A percentile compares a stretch with the other conserved stretches of the same genome.
Evolutionary conservation across 2,329 filamentous ascomycete species (phyloP).

Genomic region (Penicillium sp.): DNA sequence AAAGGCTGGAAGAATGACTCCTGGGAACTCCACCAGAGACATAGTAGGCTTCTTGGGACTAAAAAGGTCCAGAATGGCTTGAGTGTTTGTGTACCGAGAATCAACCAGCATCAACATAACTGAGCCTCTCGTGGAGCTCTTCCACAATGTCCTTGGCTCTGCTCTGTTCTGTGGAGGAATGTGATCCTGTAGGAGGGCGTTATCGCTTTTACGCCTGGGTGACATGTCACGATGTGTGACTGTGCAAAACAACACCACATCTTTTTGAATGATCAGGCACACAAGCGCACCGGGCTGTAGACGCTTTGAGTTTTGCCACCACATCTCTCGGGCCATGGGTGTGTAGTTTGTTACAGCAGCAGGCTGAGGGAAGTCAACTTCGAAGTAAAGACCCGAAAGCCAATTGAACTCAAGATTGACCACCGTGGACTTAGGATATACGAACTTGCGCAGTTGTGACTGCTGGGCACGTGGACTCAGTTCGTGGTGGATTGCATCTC

Average conservation of each 20-base stretch:
- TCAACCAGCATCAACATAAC: conserved; percentile 31
- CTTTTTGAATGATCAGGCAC: conserved; percentile 23
- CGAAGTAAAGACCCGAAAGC: conserved; percentile 20
- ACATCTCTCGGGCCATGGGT: conserved; percentile 21
- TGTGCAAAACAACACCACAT: conserved; percentile 28
- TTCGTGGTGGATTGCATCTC: conserved; percentile 30
- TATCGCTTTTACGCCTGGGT: background rate
- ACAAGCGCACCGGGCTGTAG: conserved; percentile 31
- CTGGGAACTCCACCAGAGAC: conserved; percentile 60
- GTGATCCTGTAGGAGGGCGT: background rate
- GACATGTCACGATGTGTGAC: conserved; percentile 16
- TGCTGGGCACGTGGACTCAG: background rate
- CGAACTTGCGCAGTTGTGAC: conserved; percentile 12
- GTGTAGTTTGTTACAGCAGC: conserved; percentile 8
- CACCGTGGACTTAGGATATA: conserved; percentile 10
- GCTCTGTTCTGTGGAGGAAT: background rate
- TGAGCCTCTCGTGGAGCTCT: conserved; percentile 27
- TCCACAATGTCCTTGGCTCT: conserved; percentile 23
- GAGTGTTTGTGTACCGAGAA: conserved; percentile 22
- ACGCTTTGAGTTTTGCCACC: conserved; percentile 32
- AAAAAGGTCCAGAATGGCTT: conserved; percentile 20
- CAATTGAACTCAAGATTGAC: conserved; percentile 18
- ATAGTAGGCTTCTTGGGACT: conserved; percentile 9
- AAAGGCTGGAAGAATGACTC: conserved; percentile 58
- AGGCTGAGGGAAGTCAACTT: conserved; percentile 27